These are phyloP conservation scores for Auricularia sp. DNA, from an alignment of 768 basidiomycete species.

Conservation along the genomic window DNA sequence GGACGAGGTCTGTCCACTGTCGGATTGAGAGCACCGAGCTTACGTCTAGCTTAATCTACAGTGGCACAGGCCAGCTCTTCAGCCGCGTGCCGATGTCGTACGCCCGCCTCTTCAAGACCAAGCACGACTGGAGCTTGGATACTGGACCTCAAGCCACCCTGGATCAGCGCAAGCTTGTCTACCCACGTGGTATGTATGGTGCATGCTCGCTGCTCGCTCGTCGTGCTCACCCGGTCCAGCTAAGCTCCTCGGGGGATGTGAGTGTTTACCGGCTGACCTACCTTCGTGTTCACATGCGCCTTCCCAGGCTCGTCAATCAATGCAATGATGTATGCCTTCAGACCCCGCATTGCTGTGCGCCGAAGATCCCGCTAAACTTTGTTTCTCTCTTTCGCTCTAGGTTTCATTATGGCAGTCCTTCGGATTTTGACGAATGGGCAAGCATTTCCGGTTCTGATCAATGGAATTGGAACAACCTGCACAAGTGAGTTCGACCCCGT, in stretches of 20 bases:
- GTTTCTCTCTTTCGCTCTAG: neutral
- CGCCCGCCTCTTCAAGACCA: slow-evolving; percentile 1
- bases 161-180: slow-evolving; percentile 3
- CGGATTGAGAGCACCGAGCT: neutral
- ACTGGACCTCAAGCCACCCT: slow-evolving; percentile 6
- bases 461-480: slow-evolving; percentile 9
- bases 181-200: slow-evolving; percentile 6
- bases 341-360: neutral
- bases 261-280: neutral
- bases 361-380: no score
- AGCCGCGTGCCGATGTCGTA: slow-evolving; percentile 4
- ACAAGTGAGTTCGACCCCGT: slow-evolving; percentile 1
- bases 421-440: slow-evolving; percentile 15
- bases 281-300: neutral
- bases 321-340: slow-evolving; percentile 8
- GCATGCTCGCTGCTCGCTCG: neutral
- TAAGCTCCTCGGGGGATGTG: slow-evolving; percentile 9
- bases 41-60: neutral
- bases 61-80: neutral
- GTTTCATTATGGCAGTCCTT: slow-evolving; percentile 9
- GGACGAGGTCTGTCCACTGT: slow-evolving; percentile 36
- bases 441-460: slow-evolving; percentile 5
- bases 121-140: slow-evolving; percentile 1
- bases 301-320: slow-evolving; percentile 8
- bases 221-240: neutral